Conservation (phyloP, 2,329 filamentous ascomycete species). For the Camillea tinctor region DNA sequence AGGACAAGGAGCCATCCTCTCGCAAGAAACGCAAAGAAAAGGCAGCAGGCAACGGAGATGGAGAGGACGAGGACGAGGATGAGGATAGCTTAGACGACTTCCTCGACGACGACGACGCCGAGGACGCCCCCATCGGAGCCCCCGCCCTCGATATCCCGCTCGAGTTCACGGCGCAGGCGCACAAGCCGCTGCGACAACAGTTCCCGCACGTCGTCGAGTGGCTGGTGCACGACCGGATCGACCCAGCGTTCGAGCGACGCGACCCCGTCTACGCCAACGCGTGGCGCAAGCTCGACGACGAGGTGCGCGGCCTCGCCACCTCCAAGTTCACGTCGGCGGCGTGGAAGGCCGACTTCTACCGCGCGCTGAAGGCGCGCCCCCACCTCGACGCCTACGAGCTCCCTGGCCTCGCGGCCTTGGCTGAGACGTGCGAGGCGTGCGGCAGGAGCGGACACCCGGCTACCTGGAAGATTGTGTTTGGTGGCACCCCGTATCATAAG, state of each 20-base stretch:
- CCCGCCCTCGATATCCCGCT: conserved; percentile 61
- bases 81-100: conserved; percentile 54
- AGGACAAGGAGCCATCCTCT: background rate
- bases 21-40: conserved; percentile 9
- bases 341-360: conserved; percentile 68
- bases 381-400: conserved; percentile 52
- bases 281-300: conserved; percentile 70
- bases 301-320: conserved; percentile 64
- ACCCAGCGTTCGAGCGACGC: conserved; percentile 62
- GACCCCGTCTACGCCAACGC: conserved; percentile 66
- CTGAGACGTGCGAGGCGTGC: conserved; percentile 65
- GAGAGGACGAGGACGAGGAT: conserved; percentile 24
- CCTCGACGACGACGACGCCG: conserved; percentile 62
- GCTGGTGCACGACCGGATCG: conserved; percentile 77
- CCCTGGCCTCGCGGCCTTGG: conserved; percentile 33
- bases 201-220: conserved; percentile 75
- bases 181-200: conserved; percentile 67
- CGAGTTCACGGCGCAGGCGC: conserved; percentile 64
- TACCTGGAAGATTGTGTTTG: conserved; percentile 61
- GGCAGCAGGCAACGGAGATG: too few relatives aligned
- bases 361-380: conserved; percentile 64
- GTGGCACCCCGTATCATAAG: conserved; percentile 64
- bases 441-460: conserved; percentile 68
- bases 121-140: conserved; percentile 55
- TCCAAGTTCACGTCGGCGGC: conserved; percentile 71